These are phyloP conservation scores for Curvularia eragrostidis DNA, from an alignment of 2,329 filamentous ascomycete genomes.

Conservation along the genomic window DNA sequence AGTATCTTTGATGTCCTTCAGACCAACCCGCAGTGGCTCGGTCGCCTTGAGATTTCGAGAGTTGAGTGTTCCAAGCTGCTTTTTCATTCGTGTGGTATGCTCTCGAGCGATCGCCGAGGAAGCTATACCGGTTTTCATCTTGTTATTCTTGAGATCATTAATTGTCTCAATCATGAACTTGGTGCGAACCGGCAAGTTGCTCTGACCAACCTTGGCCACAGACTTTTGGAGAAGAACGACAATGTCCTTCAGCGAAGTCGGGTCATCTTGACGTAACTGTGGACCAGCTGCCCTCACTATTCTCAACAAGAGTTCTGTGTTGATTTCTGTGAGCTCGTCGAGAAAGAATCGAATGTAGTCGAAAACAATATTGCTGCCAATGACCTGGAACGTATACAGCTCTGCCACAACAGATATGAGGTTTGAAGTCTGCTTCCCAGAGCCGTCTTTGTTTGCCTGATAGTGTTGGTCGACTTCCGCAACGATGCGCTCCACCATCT, in stretches of 20 bases:
- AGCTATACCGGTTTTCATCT: constrained; percentile 75
- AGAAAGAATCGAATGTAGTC: constrained; percentile 87
- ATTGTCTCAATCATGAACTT: constrained; percentile 99
- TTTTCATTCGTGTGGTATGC: constrained; percentile 87
- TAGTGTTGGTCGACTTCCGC: constrained; percentile 75
- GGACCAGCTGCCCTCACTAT: constrained; percentile 81
- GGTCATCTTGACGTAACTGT: constrained; percentile 86
- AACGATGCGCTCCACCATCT: constrained; percentile 80
- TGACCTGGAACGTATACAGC: constrained; percentile 89
- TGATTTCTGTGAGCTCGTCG: constrained; percentile 76
- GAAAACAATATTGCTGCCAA: constrained; percentile 83
- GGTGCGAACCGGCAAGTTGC: constrained; percentile 81
- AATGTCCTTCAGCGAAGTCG: constrained; percentile 86
- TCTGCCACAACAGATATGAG: constrained; percentile 82
- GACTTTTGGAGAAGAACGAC: constrained; percentile 78
- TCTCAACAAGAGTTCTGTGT: constrained; percentile 85
- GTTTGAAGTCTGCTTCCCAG: constrained; percentile 70
- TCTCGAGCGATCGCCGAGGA: constrained; percentile 78
- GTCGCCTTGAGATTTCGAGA: constrained; percentile 70
- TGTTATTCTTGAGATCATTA: constrained; percentile 92
- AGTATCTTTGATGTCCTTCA: constrained; percentile 81
- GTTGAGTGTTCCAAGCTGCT: constrained; percentile 80
- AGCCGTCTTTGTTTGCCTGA: constrained; percentile 48
- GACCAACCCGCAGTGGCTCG: constrained; percentile 80
- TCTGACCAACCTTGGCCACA: constrained; percentile 70